Percentiles rank a stretch among this genome's conserved stretches.
These are phyloP conservation scores for Ceratocystis colombiana DNA, from an alignment of 2,329 filamentous ascomycete species.

Conservation along the genomic window DNA sequence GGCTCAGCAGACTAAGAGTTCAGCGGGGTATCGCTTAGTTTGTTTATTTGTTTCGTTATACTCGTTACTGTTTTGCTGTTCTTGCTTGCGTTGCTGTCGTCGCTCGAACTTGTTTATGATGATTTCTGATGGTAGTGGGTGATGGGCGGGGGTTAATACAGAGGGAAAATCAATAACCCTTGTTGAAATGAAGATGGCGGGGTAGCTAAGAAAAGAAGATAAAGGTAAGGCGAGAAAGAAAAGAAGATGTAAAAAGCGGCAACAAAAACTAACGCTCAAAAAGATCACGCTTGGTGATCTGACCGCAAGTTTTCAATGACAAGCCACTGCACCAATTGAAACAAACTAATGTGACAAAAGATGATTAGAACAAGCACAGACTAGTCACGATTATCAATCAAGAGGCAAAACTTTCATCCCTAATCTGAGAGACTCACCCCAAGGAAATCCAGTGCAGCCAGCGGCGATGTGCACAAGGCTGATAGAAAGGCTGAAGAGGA, in stretches of 20 bases:
- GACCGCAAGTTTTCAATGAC: conserved; percentile 1
- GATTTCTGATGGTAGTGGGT: background rate
- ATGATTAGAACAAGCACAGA: background rate
- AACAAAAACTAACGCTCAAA: background rate
- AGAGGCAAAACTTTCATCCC: background rate
- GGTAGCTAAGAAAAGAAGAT: background rate
- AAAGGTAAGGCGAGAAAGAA: no score
- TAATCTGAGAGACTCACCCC: no score
- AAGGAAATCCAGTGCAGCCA: no score
- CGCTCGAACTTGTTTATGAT: background rate
- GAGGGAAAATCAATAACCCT: conserved; percentile 4
- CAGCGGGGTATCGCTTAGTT: no score
- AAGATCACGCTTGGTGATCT: background rate
- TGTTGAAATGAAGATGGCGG: background rate
- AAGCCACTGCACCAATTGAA: background rate
- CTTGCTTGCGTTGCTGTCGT: background rate
- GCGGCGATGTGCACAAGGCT: no score
- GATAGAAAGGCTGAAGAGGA: no score
- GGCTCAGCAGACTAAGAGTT: no score
- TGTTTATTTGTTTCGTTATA: no score
- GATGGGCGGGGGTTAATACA: no score
- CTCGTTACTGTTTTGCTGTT: no score
- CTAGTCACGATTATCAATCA: conserved; percentile 9
- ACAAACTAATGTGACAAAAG: background rate
- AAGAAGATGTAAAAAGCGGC: background rate